Evolutionary conservation across 208 protist genomes (phyloP).

Genomic region (Leishmania guyanensis): DNA sequence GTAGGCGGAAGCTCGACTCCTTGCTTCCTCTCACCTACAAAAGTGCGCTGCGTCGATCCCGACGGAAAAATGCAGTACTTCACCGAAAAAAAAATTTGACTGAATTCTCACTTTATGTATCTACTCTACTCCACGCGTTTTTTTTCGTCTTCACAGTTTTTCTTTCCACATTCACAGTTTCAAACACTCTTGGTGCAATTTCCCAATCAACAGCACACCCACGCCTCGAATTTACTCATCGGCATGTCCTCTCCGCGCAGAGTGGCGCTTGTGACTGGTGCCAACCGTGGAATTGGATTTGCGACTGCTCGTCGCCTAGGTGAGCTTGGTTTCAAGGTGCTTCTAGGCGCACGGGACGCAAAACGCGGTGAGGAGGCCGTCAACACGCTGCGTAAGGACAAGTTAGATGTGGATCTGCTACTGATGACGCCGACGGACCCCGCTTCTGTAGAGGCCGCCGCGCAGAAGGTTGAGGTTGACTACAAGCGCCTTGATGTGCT

Average conservation of each 20-base stretch:
- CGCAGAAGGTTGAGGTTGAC: slow-evolving; percentile 40
- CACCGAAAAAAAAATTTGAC: not conserved
- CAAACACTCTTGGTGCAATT: not conserved
- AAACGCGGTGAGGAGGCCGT: slow-evolving; percentile 57
- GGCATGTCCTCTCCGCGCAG: slow-evolving; percentile 40
- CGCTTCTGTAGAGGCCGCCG: slow-evolving; percentile 53
- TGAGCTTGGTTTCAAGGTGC: slow-evolving; percentile 69
- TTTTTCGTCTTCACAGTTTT: not conserved
- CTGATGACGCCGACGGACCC: slow-evolving; percentile 54
- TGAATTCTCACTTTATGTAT: not conserved
- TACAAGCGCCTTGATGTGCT: slow-evolving; percentile 67
- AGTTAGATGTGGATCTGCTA: slow-evolving; percentile 52
- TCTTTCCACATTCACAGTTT: not conserved
- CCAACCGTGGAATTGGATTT: slow-evolving; percentile 86
- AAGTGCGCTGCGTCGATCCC: not conserved
- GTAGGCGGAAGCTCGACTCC: not conserved
- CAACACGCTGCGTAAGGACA: slow-evolving; percentile 41
- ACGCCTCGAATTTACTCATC: not conserved
- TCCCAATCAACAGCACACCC: not conserved
- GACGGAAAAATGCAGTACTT: not conserved
- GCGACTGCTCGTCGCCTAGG: slow-evolving; percentile 63
- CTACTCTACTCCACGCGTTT: not conserved
- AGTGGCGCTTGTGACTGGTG: slow-evolving; percentile 76
- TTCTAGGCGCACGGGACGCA: slow-evolving; percentile 72
- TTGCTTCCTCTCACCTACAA: not conserved